Conservation (phyloP, 1,284 basidiomycete genomes). For the Porodaedalea pini region DNA sequence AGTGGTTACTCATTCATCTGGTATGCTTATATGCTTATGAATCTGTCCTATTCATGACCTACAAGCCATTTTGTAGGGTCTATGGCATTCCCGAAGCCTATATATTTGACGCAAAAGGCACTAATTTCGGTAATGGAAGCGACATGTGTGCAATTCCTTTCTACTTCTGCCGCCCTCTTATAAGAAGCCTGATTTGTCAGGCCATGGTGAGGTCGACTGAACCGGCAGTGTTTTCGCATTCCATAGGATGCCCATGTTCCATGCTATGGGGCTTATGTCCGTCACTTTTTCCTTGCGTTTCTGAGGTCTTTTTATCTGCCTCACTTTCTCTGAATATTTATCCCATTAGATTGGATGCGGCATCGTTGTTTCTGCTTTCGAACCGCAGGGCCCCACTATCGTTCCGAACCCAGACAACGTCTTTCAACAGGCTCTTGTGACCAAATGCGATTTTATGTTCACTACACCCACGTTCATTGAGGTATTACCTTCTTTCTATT, state of each 20-base stretch:
- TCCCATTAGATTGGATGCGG: slow-evolving; percentile 3
- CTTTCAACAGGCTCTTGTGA: neutral
- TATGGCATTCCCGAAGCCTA: slow-evolving; percentile 18
- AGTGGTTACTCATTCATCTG: slow-evolving; percentile 21
- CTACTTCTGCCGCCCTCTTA: neutral
- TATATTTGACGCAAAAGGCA: slow-evolving; percentile 6
- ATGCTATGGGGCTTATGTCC: slow-evolving; percentile 13
- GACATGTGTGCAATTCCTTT: neutral
- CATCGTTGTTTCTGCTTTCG: slow-evolving; percentile 10
- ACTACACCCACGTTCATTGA: slow-evolving; percentile 16
- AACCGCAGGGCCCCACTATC: slow-evolving; percentile 11
- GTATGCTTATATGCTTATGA: neutral
- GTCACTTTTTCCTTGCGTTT: slow-evolving; percentile 2
- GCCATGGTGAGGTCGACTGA: slow-evolving; percentile 9
- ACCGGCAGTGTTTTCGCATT: slow-evolving; percentile 2
- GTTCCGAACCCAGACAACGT: slow-evolving; percentile 18
- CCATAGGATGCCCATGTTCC: slow-evolving; percentile 20
- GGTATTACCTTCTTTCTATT: neutral
- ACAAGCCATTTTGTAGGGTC: slow-evolving; percentile 14
- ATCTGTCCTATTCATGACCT: neutral
- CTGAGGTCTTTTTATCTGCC: neutral
- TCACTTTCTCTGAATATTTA: neutral
- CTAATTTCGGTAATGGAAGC: neutral
- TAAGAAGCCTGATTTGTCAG: neutral
- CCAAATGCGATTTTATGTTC: slow-evolving; percentile 7